phyloP scores from a whole-genome alignment of 1,284 basidiomycete genomes.

The Cutaneotrichosporon daszewskae region DNA sequence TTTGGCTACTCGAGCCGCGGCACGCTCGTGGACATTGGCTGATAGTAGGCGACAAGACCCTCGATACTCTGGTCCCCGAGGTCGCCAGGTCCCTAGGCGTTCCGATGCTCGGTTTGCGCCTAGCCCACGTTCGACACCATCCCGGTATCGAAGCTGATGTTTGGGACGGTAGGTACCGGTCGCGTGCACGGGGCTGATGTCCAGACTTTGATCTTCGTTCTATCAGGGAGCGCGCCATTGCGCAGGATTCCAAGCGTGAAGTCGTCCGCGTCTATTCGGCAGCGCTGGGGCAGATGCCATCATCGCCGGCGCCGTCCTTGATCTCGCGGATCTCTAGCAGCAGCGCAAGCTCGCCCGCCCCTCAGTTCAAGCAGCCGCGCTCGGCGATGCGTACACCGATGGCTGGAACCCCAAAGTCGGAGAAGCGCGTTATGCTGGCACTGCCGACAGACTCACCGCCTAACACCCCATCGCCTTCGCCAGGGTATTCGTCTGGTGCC shows the following conservation, averaged over 20 bases:
- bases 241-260: constrained; percentile 10
- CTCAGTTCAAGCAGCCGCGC: constrained; percentile 1
- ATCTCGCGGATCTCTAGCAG: not conserved
- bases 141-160: constrained; percentile 27
- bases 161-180: constrained; percentile 26
- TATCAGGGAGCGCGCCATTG: constrained; percentile 24
- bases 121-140: constrained; percentile 26
- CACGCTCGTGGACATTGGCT: not conserved
- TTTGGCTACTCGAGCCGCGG: too few relatives aligned
- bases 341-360: not conserved
- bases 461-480: constrained; percentile 1
- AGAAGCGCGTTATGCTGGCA: constrained; percentile 11
- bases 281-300: constrained; percentile 4
- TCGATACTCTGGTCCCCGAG: constrained; percentile 10
- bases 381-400: constrained; percentile 8
- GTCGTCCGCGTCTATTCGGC: constrained; percentile 17
- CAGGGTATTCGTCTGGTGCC: too few relatives aligned
- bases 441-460: constrained; percentile 9
- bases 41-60: constrained; percentile 5
- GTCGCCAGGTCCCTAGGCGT: constrained; percentile 13
- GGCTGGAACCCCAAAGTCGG: constrained; percentile 4
- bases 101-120: constrained; percentile 10
- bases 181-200: not conserved
- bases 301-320: constrained; percentile 1
- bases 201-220: constrained; percentile 30